These are phyloP conservation scores for Pyricularia pennisetigena DNA, from an alignment of 2,329 filamentous ascomycete species.

Conservation along the genomic window DNA sequence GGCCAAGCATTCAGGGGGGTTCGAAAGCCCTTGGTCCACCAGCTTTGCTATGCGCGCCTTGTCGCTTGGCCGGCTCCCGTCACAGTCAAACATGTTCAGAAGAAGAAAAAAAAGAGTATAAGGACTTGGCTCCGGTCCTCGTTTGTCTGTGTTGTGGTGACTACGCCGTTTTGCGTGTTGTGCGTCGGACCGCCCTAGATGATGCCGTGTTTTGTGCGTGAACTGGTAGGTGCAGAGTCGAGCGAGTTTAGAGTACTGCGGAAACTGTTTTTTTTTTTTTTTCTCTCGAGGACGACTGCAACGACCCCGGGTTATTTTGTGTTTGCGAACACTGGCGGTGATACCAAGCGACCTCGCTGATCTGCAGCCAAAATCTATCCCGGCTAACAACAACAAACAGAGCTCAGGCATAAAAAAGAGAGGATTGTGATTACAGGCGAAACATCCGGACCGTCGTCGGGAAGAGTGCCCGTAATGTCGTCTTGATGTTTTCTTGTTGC, in stretches of 20 bases:
- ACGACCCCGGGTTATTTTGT: background rate
- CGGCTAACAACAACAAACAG: background rate
- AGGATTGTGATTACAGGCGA: background rate
- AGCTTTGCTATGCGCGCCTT: background rate
- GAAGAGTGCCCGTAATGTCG: background rate
- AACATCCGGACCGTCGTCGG: background rate
- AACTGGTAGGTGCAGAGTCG: background rate
- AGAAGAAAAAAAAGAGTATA: too few species aligned
- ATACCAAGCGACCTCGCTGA: background rate
- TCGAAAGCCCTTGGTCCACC: background rate
- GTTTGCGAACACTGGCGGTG: background rate
- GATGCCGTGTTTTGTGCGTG: too few species aligned
- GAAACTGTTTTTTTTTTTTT: too few species aligned
- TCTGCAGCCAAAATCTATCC: background rate
- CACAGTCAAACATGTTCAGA: background rate
- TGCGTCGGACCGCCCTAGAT: too few species aligned
- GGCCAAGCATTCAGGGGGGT: slow-evolving; percentile 1
- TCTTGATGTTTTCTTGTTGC: background rate
- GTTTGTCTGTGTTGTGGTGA: background rate
- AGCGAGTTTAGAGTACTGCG: too few species aligned
- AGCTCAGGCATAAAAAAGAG: background rate
- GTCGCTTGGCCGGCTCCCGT: background rate
- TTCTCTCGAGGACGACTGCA: background rate
- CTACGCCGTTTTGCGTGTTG: background rate
- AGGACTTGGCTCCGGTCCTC: background rate